Conservation (phyloP, 2,329 filamentous ascomycete genomes). For the Metarhizium album region DNA sequence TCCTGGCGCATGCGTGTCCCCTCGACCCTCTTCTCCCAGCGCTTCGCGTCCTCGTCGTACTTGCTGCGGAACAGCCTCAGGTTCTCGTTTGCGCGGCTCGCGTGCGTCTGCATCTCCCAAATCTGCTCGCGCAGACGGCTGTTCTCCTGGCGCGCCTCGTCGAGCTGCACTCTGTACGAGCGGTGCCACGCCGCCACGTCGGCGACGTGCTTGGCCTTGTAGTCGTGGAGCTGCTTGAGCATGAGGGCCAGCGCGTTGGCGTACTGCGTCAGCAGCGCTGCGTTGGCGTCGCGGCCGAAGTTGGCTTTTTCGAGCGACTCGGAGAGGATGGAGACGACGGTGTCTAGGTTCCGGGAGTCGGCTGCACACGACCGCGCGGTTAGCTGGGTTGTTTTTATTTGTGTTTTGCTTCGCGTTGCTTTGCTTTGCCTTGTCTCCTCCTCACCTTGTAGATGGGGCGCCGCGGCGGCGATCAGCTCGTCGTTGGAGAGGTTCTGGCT, state of each 20-base stretch:
- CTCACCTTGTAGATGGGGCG: constrained; percentile 46
- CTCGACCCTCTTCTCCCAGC: constrained; percentile 43
- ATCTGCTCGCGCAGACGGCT: constrained; percentile 52
- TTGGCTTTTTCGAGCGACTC: constrained; percentile 53
- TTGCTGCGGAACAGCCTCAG: constrained; percentile 45
- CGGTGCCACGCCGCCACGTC: constrained; percentile 56
- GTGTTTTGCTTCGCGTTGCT: background rate
- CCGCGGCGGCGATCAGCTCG: constrained; percentile 43
- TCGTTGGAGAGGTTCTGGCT: constrained; percentile 44
- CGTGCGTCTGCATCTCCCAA: constrained; percentile 54
- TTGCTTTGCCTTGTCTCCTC: too few relatives aligned
- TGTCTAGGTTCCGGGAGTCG: constrained; percentile 49
- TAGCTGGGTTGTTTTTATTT: constrained; percentile 2
- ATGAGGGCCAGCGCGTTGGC: constrained; percentile 45
- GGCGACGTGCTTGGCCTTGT: constrained; percentile 51
- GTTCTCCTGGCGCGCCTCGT: constrained; percentile 55
- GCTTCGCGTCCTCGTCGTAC: constrained; percentile 44
- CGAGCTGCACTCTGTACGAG: constrained; percentile 54
- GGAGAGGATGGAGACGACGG: constrained; percentile 48
- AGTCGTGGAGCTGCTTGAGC: constrained; percentile 54
- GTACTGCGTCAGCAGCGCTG: constrained; percentile 45
- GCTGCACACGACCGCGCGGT: constrained; percentile 24
- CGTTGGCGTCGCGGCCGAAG: constrained; percentile 49
- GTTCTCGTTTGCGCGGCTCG: constrained; percentile 44
- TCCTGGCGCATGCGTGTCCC: constrained; percentile 45